Percentiles rank a stretch among this genome's conserved stretches.
These are phyloP conservation scores for Croton setiger DNA, from an alignment of 441 rosid genomes.

Conservation along the genomic window DNA sequence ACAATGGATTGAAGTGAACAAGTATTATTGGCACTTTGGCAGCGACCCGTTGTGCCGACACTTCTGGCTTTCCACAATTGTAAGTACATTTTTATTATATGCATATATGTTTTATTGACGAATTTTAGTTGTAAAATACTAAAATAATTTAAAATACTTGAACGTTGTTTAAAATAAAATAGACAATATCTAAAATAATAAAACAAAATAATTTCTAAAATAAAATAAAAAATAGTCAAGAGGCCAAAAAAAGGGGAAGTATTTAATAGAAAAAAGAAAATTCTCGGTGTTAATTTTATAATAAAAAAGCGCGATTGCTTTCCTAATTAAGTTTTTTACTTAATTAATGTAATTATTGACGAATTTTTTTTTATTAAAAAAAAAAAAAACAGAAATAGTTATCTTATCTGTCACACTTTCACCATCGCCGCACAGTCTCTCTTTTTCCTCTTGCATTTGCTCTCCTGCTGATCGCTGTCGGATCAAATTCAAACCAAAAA, in stretches of 20 bases:
- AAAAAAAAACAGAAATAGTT: not conserved
- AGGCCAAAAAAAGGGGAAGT: no score
- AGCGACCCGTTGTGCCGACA: conserved; percentile 5
- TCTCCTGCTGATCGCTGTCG: not conserved
- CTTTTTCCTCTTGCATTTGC: not conserved
- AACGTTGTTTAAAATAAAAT: no score
- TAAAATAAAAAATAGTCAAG: not conserved
- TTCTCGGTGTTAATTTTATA: no score
- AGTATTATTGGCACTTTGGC: not conserved
- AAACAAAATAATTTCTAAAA: no score
- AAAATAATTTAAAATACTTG: no score
- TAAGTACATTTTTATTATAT: no score
- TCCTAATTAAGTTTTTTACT: not conserved
- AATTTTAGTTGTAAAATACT: no score
- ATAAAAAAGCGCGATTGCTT: not conserved
- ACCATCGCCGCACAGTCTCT: conserved; percentile 2
- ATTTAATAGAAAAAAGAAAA: no score
- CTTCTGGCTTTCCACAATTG: not conserved
- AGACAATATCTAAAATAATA: no score
- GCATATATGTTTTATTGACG: no score
- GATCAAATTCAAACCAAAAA: no score
- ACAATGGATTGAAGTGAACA: not conserved
- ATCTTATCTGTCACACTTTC: conserved; percentile 4
- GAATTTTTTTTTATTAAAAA: no score
- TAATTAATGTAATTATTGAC: not conserved